Percentiles rank a stretch among this genome's conserved stretches.
Conservation (phyloP, 2,329 filamentous ascomycete genomes). For the Colletotrichum melonis region DNA sequence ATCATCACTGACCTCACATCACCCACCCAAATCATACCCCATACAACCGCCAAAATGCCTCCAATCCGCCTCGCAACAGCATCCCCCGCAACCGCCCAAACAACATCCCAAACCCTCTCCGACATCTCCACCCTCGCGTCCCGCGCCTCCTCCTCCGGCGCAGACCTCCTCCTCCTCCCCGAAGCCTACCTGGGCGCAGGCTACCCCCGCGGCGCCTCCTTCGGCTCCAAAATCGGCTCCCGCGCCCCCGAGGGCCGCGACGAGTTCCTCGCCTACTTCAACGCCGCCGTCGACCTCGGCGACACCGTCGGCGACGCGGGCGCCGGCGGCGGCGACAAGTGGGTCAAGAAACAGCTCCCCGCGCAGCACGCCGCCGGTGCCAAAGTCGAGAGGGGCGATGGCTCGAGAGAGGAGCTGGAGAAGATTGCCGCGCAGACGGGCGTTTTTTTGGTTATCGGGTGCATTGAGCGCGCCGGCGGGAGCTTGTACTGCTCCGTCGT, state of each 20-base stretch:
- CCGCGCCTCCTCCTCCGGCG: constrained; percentile 65
- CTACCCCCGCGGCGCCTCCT: constrained; percentile 84
- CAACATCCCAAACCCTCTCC: constrained; percentile 69
- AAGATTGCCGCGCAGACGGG: constrained; percentile 79
- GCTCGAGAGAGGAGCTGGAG: constrained; percentile 85
- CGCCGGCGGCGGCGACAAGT: constrained; percentile 77
- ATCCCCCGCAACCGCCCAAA: constrained; percentile 58
- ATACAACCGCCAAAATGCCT: constrained; percentile 18
- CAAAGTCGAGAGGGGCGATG: constrained; percentile 52
- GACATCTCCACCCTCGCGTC: constrained; percentile 73
- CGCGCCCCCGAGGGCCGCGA: constrained; percentile 78
- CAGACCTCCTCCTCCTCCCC: constrained; percentile 85
- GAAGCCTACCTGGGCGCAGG: constrained; percentile 88
- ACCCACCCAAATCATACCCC: no score
- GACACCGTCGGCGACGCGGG: constrained; percentile 72
- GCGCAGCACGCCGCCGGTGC: constrained; percentile 3
- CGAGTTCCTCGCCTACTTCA: constrained; percentile 85
- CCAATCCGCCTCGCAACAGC: constrained; percentile 65
- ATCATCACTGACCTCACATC: no score
- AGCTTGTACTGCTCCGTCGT: constrained; percentile 86
- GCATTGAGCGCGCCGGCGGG: constrained; percentile 84
- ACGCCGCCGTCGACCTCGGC: constrained; percentile 82
- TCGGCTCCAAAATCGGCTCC: constrained; percentile 79
- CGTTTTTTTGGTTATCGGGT: constrained; percentile 83
- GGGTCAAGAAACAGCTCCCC: constrained; percentile 73